Conservation (phyloP, 73 alveolate genomes). For the Urostyla sp. region DNA sequence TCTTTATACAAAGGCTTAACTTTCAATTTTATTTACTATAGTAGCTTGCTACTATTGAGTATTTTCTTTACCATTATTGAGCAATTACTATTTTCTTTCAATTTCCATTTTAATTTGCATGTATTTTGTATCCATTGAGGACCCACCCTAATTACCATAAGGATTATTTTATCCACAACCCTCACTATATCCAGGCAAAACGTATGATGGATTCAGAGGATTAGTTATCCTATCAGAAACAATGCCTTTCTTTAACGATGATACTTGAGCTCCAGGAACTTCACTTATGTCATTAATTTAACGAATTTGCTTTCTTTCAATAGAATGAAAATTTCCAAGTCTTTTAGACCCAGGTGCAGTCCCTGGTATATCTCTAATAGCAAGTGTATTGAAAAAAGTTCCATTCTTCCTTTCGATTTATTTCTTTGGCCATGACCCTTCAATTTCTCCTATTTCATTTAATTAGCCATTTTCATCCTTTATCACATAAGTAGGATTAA, state of each 20-base stretch:
- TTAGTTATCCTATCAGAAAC: constrained; percentile 34
- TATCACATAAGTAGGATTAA: constrained; percentile 29
- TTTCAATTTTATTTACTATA: neutral
- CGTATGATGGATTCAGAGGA: constrained; percentile 57
- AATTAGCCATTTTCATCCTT: constrained; percentile 31
- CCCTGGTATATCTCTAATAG: constrained; percentile 53
- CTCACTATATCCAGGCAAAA: constrained; percentile 23
- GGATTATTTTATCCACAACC: constrained; percentile 12
- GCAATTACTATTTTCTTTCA: constrained; percentile 15
- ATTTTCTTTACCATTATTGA: constrained; percentile 33
- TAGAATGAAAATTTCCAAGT: constrained; percentile 43
- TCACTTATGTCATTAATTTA: constrained; percentile 23
- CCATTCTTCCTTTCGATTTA: neutral
- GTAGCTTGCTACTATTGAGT: too few species aligned
- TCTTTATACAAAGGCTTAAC: neutral
- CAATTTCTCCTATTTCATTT: constrained; percentile 51
- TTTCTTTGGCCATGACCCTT: constrained; percentile 49
- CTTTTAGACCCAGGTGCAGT: constrained; percentile 60
- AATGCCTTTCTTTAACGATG: constrained; percentile 49
- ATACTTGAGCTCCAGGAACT: constrained; percentile 57
- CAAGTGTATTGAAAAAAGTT: neutral
- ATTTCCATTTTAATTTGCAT: neutral
- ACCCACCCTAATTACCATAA: constrained; percentile 11
- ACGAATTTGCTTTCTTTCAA: constrained; percentile 2
- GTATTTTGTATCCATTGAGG: constrained; percentile 9